phyloP scores from a whole-genome alignment of 2,329 filamentous ascomycete genomes.

The Stagonosporopsis chrysanthemi region DNA sequence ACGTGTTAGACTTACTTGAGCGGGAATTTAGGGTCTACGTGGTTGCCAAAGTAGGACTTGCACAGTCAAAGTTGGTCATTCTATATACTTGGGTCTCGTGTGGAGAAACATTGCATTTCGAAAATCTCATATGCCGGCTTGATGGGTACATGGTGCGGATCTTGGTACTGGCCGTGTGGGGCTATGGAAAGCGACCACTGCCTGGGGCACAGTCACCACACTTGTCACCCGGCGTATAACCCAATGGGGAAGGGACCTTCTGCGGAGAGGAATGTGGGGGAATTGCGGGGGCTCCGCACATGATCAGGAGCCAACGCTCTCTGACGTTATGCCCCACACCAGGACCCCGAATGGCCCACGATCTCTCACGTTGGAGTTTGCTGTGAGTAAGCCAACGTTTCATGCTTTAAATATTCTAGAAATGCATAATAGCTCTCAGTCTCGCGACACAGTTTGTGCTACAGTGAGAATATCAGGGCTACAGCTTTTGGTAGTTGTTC shows the following conservation, averaged over 20 bases:
- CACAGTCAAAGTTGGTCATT: background rate
- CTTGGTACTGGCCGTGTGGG: background rate
- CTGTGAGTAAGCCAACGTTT: background rate
- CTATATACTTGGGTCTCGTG: background rate
- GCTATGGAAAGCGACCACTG: background rate
- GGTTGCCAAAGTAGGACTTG: background rate
- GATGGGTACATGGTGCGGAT: background rate
- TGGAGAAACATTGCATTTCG: background rate
- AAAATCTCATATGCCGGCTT: background rate
- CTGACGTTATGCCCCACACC: background rate
- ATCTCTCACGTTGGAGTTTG: background rate
- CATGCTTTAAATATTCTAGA: too few species aligned
- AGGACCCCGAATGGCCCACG: background rate
- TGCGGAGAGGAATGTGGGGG: background rate
- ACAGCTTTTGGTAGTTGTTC: background rate
- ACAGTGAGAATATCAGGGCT: background rate
- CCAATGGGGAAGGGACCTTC: background rate
- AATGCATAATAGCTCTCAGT: too few species aligned
- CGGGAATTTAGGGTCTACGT: background rate
- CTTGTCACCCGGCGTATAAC: background rate
- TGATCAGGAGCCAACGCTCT: background rate
- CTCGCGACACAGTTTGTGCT: background rate
- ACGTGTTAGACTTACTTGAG: background rate
- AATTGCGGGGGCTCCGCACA: background rate
- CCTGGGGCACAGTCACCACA: background rate